Conservation (phyloP, 176 grass and related monocot species). For the Phoenix roebelenii region DNA sequence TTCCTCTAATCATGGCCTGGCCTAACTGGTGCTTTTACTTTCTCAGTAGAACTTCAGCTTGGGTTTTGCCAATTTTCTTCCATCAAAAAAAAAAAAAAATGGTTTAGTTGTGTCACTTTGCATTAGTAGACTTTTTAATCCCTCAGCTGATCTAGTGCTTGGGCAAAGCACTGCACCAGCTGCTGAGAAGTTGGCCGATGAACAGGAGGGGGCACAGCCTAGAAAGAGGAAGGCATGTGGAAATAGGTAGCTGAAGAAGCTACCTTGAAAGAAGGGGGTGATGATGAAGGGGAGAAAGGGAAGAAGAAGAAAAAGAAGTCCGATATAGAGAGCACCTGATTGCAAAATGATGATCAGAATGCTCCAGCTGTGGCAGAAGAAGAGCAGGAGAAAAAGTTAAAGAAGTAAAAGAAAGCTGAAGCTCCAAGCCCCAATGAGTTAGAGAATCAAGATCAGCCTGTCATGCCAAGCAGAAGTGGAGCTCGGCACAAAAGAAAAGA, state of each 20-base stretch:
- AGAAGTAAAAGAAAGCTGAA: conserved; percentile 26
- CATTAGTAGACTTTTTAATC: conserved; percentile 62
- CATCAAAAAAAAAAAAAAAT: no score
- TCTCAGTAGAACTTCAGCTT: no score
- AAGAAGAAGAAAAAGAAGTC: conserved; percentile 37
- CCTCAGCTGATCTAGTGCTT: conserved; percentile 66
- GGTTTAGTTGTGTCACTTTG: neutral
- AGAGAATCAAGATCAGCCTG: neutral
- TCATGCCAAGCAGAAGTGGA: neutral
- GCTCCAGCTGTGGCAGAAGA: conserved; percentile 9
- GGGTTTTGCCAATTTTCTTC: no score
- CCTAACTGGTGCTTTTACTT: no score
- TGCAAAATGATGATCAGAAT: conserved; percentile 1
- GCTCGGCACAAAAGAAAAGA: conserved; percentile 35
- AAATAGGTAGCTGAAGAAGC: conserved; percentile 17
- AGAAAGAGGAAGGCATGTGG: conserved; percentile 51
- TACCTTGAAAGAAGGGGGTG: neutral
- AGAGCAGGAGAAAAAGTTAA: conserved; percentile 30
- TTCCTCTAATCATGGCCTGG: neutral
- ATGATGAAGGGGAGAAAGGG: conserved; percentile 4
- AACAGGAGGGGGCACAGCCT: conserved; percentile 13
- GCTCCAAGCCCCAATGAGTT: neutral
- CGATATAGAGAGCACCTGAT: neutral
- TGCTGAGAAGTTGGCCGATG: conserved; percentile 22
- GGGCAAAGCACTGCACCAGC: conserved; percentile 19